These are phyloP conservation scores for Notholithocarpus densiflorus DNA, from an alignment of 306 rosid species.

Conservation along the genomic window DNA sequence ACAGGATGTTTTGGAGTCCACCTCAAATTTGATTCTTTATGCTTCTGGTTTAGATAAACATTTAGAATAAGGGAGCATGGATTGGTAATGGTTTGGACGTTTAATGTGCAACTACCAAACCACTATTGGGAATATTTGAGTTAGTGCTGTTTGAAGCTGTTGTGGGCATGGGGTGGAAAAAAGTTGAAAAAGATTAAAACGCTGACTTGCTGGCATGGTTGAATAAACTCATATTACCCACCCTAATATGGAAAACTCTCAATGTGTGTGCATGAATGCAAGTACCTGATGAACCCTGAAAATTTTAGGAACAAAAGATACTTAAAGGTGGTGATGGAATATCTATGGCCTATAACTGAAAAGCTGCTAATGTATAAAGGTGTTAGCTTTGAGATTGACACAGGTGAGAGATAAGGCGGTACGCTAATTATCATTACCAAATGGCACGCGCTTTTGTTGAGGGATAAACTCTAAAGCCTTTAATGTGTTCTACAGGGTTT, in stretches of 20 bases:
- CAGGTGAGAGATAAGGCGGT: neutral
- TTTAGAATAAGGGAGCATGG: neutral
- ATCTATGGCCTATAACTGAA: neutral
- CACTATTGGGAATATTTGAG: neutral
- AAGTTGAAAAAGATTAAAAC: neutral
- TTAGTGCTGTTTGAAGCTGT: neutral
- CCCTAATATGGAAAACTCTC: neutral
- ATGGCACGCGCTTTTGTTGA: neutral
- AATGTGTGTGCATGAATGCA: neutral
- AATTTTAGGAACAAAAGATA: neutral
- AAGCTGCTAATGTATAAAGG: neutral
- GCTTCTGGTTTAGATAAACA: neutral
- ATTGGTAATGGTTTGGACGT: neutral
- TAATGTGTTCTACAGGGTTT: neutral
- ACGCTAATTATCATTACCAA: neutral
- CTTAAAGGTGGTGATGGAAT: neutral
- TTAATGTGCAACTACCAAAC: neutral
- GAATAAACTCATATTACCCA: neutral
- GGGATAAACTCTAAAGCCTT: neutral
- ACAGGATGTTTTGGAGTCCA: too few relatives aligned
- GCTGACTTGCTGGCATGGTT: neutral
- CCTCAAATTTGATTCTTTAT: too few relatives aligned
- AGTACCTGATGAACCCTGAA: neutral
- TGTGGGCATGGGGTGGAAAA: neutral
- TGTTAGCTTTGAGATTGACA: neutral